Evolutionary conservation across 2,329 filamentous ascomycete species (phyloP), one percentile per base, ranked within the genome.

Genomic region (Chalaropsis ovoidea): DNA sequence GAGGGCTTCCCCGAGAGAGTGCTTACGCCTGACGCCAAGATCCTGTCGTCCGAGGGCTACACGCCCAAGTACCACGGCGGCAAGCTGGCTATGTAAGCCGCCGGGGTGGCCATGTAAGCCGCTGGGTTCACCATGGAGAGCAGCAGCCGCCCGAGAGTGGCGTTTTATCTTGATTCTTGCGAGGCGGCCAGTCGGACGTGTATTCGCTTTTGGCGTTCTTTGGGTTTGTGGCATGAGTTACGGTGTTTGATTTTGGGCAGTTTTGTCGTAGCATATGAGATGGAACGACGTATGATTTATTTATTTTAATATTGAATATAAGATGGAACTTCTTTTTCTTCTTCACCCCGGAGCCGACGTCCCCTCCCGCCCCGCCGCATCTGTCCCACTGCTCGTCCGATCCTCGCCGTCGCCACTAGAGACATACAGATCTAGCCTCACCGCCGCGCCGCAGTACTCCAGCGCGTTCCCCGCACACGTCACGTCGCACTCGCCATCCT

Each of bases 1-100:
- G 77, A 86, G 3, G 83, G 80, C 10, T 87, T 89, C 74, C 86
- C 86, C 0, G 73, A 84, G 74, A 77, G 84, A 31, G 74, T 73
- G 1, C 69, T 72, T 13, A 69, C 73, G 1, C 71, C 74, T 10
- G 69, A 74, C 1, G 68, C 69, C 62, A 68, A 71, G 1, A 42
- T 56, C 7, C 70, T 69, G 47, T 67, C 68, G 31, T 68, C 69
- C 10, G 67, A 69, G n/a, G 64, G 68, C 0, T 76, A 78, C 62
- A 71, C 72, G 62, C 70, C 72, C 65, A 80, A 79, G 74, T 82
- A 82, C 69, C 81, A 80, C 62, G 80, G 80, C 2, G 74, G 73
- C 67, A 77, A 78, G 71, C 72, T 82, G 2, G 66, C 79, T 41
- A 74, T 81, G 67, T 83, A 78, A 69, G 41, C n/a, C 43, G 24